Evolutionary conservation across 1,284 basidiomycete species (phyloP), one percentile per base, ranked within the genome.

Genomic region (Irpex lacteus): DNA sequence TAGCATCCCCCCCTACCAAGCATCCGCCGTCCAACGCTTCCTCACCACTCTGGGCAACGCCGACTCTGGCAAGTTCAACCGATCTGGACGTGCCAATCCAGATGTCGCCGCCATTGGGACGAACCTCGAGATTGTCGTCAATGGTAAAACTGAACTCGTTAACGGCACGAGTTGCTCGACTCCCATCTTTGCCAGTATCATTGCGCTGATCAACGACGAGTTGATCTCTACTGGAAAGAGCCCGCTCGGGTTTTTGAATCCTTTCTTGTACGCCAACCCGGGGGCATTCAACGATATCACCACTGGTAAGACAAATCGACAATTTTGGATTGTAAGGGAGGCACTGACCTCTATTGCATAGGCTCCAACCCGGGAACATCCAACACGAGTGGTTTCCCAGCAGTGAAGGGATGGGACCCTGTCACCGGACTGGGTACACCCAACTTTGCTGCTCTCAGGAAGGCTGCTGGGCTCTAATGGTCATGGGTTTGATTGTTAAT

Each of bases 161-260:
- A 81, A 78, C 19, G 83, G 77, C 75, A 75, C 67, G 76, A 77
- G 61, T 67, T 74, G 62, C 47, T 65, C 52, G 49, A 61, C 19
- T 63, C 70, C 70, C 13, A 75, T 83, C 1, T 84, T 86, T 63
- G 80, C 84, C 32, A 81, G 76, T 7, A 74, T 90, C 60, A 70
- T 90, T 2, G 76, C 85, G 1, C 78, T 90, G 66, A 73, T 90
- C 61, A 90, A 90, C 67, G 88, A 90, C 67, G 81, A 78, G 4
- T 78, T 81, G 13, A 67, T 85, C 13, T 70, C 70, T 2, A 73
- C 73, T 5, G 79, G 81, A 0, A 78, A 78, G 66, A 63, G 76
- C 4, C 60, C 83, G 13, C 75, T 88, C 6, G 87, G 86, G 0
- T 89, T 88, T 73, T 74, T 89, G 62, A 89, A 89, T 70, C 86